Conservation (phyloP, 768 basidiomycete genomes). For the Mrakia gelida region DNA sequence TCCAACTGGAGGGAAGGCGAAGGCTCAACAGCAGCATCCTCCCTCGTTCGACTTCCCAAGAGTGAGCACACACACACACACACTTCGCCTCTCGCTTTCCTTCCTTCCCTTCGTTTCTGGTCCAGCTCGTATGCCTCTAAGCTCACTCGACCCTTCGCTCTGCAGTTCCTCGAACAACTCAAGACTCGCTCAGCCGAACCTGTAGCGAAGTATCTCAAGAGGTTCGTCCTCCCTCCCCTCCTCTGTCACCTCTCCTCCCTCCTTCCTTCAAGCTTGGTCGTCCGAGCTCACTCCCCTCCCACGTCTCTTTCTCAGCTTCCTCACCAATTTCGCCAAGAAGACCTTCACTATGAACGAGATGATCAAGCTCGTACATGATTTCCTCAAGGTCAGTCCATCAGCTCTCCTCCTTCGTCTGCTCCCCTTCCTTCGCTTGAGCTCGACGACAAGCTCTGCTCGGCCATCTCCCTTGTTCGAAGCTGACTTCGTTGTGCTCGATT, state of each 20-base stretch:
- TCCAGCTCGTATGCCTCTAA: background rate
- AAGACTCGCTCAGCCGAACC: slow-evolving; percentile 81
- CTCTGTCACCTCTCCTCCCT: too few relatives aligned
- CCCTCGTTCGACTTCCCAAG: slow-evolving; percentile 30
- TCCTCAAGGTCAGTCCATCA: slow-evolving; percentile 61
- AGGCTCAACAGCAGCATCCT: background rate
- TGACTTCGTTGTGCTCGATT: background rate
- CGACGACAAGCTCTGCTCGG: background rate
- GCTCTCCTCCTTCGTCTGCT: background rate
- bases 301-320: slow-evolving; percentile 56
- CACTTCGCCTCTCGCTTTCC: too few relatives aligned
- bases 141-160: background rate
- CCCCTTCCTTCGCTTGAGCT: background rate
- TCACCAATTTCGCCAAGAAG: slow-evolving; percentile 87
- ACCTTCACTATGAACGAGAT: slow-evolving; percentile 90
- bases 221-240: slow-evolving; percentile 57
- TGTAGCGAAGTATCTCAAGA: slow-evolving; percentile 89
- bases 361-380: slow-evolving; percentile 91
- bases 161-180: slow-evolving; percentile 83
- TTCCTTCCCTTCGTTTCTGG: too few relatives aligned
- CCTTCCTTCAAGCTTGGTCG: background rate
- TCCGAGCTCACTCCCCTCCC: background rate
- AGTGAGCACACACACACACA: background rate
- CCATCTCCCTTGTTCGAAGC: background rate
- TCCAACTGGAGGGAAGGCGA: background rate